Evolutionary conservation across 306 rosid genomes (phyloP).

Genomic region (Trifolium repens): DNA sequence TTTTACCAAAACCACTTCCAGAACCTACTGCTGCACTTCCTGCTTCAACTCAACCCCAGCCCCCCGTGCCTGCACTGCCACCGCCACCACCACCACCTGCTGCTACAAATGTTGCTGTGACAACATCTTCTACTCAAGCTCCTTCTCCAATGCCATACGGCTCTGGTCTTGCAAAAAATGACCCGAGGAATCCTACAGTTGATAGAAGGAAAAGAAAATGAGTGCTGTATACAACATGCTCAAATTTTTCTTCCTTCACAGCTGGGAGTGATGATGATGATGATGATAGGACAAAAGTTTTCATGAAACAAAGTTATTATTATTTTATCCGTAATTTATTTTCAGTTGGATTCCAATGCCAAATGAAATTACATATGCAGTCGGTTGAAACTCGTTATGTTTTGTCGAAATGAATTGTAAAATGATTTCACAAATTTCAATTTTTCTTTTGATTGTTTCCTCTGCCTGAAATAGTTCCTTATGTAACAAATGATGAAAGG

Average conservation of each 20-base stretch:
- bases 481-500: background rate
- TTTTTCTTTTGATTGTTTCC: background rate
- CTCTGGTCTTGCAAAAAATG: conserved; percentile 63
- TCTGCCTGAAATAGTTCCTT: background rate
- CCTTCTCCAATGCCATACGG: conserved; percentile 84
- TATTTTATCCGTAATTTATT: background rate
- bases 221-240: conserved; percentile 31
- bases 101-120: conserved; percentile 51
- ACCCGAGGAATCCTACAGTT: conserved; percentile 68
- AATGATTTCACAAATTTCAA: background rate
- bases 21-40: conserved; percentile 66
- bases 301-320: conserved; percentile 2
- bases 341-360: background rate
- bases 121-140: conserved; percentile 63
- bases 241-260: background rate
- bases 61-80: conserved; percentile 56
- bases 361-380: conserved; percentile 5
- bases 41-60: conserved; percentile 59
- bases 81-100: conserved; percentile 63
- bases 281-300: background rate
- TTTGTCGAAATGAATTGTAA: conserved; percentile 4
- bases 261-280: conserved; percentile 12
- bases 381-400: background rate
- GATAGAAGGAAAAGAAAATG: conserved; percentile 94
- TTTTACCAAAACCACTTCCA: conserved; percentile 81